phyloP scores from a whole-genome alignment of 768 basidiomycete genomes.

The Auriscalpium vulgare region DNA sequence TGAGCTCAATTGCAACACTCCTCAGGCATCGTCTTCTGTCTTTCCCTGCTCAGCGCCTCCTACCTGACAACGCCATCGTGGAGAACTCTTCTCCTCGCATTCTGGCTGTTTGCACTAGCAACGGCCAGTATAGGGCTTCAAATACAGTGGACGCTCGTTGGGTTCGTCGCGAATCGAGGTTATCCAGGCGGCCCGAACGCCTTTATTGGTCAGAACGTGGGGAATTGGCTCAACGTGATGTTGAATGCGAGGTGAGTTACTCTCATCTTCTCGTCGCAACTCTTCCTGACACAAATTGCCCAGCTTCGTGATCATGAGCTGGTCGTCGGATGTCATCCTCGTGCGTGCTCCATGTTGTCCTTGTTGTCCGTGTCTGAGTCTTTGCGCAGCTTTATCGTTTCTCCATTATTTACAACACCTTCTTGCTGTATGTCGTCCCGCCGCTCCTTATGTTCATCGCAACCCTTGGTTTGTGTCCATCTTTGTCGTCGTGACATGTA shows the following conservation, averaged over 20 bases:
- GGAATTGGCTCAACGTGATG: constrained; percentile 13
- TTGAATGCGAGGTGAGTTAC: constrained; percentile 19
- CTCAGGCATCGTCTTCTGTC: constrained; percentile 16
- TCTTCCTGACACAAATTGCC: not conserved
- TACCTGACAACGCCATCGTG: not conserved
- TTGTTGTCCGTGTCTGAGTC: not conserved
- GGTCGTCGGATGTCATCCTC: constrained; percentile 22
- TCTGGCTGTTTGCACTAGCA: constrained; percentile 10
- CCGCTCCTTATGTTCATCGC: not conserved
- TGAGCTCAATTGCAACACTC: not conserved
- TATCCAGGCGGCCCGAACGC: constrained; percentile 17
- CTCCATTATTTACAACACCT: not conserved
- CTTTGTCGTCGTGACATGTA: not conserved
- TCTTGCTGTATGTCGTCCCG: not conserved
- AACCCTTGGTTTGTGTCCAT: not conserved
- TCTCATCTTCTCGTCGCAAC: not conserved
- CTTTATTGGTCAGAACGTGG: constrained; percentile 16
- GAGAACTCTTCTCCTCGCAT: not conserved
- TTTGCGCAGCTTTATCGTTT: not conserved
- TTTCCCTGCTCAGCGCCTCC: constrained; percentile 1
- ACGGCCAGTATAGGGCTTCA: constrained; percentile 7
- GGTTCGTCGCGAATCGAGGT: constrained; percentile 17
- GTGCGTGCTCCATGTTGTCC: constrained; percentile 6
- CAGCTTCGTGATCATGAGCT: constrained; percentile 23
- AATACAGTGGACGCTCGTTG: constrained; percentile 11